phyloP scores from a whole-genome alignment of 108 stramenopile genomes.

The Discostella stelligeroides region DNA sequence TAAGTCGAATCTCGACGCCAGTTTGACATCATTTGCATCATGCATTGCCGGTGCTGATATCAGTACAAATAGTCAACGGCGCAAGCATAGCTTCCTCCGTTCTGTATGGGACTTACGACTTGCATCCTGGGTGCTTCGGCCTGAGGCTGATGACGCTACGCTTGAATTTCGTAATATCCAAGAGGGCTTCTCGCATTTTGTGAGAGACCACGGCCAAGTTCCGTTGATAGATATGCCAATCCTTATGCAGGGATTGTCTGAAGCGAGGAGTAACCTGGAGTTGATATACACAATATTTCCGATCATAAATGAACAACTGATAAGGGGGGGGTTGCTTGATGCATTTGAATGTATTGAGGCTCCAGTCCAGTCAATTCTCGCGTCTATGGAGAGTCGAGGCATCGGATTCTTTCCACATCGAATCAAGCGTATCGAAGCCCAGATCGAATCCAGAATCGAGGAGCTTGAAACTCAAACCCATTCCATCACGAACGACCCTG shows the following conservation, averaged over 20 bases:
- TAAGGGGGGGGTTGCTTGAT: conserved; percentile 22
- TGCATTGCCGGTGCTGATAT: conserved; percentile 13
- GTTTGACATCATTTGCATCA: conserved; percentile 13
- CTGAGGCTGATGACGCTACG: conserved; percentile 33
- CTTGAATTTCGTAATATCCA: conserved; percentile 36
- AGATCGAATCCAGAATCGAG: conserved; percentile 33
- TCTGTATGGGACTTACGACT: conserved; percentile 51
- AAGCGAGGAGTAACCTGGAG: conserved; percentile 31
- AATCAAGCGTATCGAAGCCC: conserved; percentile 24
- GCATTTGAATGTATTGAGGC: conserved; percentile 47
- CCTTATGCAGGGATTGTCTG: conserved; percentile 30
- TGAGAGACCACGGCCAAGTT: conserved; percentile 3
- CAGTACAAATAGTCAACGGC: not conserved
- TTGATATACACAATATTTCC: conserved; percentile 42
- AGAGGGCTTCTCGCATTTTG: conserved; percentile 44
- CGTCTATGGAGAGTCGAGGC: conserved; percentile 59
- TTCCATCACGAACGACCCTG: conserved; percentile 32
- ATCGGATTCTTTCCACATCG: conserved; percentile 44
- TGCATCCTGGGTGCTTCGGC: conserved; percentile 48
- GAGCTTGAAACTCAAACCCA: conserved; percentile 31
- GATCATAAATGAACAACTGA: conserved; percentile 29
- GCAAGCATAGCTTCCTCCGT: conserved; percentile 20
- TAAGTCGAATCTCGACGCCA: not conserved
- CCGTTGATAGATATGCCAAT: conserved; percentile 6
- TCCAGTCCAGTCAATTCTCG: conserved; percentile 44